Evolutionary conservation across 768 basidiomycete species (phyloP), one percentile per base, ranked within the genome.

Genomic region (Tricholoma sp.): DNA sequence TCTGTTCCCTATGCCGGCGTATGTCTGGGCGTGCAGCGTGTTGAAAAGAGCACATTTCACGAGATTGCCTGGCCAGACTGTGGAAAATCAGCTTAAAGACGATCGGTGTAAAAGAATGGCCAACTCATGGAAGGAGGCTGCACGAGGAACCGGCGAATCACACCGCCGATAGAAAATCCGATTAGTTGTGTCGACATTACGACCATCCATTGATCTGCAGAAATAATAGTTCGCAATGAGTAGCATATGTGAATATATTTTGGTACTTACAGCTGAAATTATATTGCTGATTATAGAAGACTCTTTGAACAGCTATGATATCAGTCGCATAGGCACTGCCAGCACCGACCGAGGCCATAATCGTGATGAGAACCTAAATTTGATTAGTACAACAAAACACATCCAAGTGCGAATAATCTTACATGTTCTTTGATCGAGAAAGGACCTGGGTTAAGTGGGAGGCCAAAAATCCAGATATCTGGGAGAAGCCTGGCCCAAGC

Each of bases 371-470:
- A 11, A 11, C 10, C 13, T 36, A 13, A 9, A 13, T 36, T 36
- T 10, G 3, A 36, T 36, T 6, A 36, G 13, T 3, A 9, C 3
- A 1, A 36, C 3, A 36, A 24, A 72, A 72, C 50, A 72, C 73
- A 2, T 74, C 72, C 24, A 24, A 31, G 65, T 64, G 7, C 41
- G 34, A 29, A 61, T 63, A 12, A 51, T 24, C 24, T 24, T 29
- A 84, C 84, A 70, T 86, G 84, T 66, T 89, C 89, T 70, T 91
- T 91, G 65, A 89, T 81, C 1, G 79, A 78, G 74, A 88, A 91
- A 1, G 81, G 84, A 17, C 89, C 89, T 11, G 85, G 84, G 62
- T 87, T 87, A 41, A 87, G 61, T 2, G 73, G 63, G 7, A 76
- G 29, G 6, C 84, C 84, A 48, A 84, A 76, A 18, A 85, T 67